A percentile compares a stretch with the other conserved stretches of the same genome.
phyloP scores from a whole-genome alignment of 148 eudicot species.

The Silene uniflora region DNA sequence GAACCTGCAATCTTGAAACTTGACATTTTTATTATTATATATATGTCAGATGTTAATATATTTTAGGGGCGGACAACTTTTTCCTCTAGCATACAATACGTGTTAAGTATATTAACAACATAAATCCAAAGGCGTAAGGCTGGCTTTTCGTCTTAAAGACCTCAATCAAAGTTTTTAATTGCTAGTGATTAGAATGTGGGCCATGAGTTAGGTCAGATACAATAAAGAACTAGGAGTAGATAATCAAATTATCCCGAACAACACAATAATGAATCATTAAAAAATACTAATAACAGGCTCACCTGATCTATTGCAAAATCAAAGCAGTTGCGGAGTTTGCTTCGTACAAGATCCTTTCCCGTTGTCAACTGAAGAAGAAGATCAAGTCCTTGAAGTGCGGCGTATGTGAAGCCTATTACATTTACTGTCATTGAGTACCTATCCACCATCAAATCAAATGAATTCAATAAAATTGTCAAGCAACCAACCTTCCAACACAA shows the following conservation, averaged over 20 bases:
- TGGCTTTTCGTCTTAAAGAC: conserved; percentile 4
- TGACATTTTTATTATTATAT: background rate
- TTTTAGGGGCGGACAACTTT: background rate
- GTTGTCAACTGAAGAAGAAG: conserved; percentile 42
- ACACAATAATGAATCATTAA: background rate
- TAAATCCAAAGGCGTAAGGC: conserved; percentile 15
- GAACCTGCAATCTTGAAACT: no score
- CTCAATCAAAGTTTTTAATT: background rate
- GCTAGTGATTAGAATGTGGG: conserved; percentile 6
- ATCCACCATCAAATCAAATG: conserved; percentile 27
- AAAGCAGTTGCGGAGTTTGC: conserved; percentile 47
- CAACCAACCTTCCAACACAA: background rate
- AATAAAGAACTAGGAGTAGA: background rate
- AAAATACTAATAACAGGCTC: conserved; percentile 18
- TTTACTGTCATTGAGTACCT: conserved; percentile 77
- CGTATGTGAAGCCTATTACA: conserved; percentile 70
- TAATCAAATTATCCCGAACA: background rate
- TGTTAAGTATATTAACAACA: conserved; percentile 2
- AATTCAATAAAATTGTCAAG: background rate
- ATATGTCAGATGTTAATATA: background rate
- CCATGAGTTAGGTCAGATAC: background rate
- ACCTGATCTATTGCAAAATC: conserved; percentile 85
- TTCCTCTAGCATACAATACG: background rate
- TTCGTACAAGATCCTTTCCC: conserved; percentile 36
- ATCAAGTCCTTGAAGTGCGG: conserved; percentile 56